These are phyloP conservation scores for Mortierella hygrophila DNA, from an alignment of 192 early-diverging fungal genomes.

Conservation along the genomic window DNA sequence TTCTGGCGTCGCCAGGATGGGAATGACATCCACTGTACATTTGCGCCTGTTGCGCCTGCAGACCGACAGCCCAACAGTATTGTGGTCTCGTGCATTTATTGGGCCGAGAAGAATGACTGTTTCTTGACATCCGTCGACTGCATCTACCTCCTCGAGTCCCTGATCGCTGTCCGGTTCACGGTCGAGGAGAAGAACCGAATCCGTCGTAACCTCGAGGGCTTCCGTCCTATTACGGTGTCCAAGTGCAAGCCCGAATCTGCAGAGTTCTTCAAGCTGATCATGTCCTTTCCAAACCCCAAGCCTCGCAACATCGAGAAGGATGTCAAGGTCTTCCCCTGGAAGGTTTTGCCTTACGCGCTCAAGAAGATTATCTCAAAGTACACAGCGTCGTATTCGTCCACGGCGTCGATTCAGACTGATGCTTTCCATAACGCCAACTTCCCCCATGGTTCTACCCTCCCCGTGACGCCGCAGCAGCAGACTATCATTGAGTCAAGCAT, in stretches of 20 bases:
- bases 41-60: constrained; percentile 67
- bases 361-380: constrained; percentile 87
- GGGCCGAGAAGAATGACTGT: constrained; percentile 75
- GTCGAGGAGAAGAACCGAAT: constrained; percentile 91
- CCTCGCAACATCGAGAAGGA: constrained; percentile 92
- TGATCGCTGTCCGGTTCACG: constrained; percentile 80
- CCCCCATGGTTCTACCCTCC: constrained; percentile 41
- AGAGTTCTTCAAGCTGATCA: constrained; percentile 85
- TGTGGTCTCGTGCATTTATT: constrained; percentile 81
- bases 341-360: constrained; percentile 74
- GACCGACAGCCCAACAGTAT: constrained; percentile 73
- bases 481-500: constrained; percentile 40
- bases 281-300: constrained; percentile 85
- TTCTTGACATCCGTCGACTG: constrained; percentile 85
- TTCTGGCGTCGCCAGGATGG: constrained; percentile 76
- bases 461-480: constrained; percentile 49
- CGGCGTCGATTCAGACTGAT: constrained; percentile 59
- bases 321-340: constrained; percentile 67
- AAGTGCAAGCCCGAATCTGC: constrained; percentile 82
- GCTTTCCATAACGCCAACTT: constrained; percentile 55
- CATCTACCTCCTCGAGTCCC: constrained; percentile 76
- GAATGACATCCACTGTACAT: constrained; percentile 72
- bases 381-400: constrained; percentile 64
- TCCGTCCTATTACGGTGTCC: constrained; percentile 81
- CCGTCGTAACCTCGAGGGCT: constrained; percentile 85